Conservation (phyloP, 352 stramenopile species). For the Pseudoperonospora humuli region DNA sequence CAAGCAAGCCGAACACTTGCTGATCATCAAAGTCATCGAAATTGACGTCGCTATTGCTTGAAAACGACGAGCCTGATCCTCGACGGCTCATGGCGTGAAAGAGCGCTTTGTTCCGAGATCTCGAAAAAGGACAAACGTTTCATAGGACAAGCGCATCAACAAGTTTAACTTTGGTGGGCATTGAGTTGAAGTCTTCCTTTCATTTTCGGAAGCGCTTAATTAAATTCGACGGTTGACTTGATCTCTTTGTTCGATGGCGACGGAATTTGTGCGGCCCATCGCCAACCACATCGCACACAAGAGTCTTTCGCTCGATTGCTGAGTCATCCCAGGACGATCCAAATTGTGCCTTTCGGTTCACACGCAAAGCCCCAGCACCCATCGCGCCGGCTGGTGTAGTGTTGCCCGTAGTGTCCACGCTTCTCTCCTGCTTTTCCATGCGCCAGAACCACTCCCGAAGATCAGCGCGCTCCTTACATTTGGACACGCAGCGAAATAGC, state of each 20-base stretch:
- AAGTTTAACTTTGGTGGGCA: conserved; percentile 11
- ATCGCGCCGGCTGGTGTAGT: conserved; percentile 4
- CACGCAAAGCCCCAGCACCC: conserved; percentile 27
- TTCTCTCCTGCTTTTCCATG: conserved; percentile 31
- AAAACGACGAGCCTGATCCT: conserved; percentile 34
- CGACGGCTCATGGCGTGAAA: conserved; percentile 18
- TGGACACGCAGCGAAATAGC: conserved; percentile 59
- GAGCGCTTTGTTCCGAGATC: neutral
- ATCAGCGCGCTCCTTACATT: conserved; percentile 63
- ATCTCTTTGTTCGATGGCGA: conserved; percentile 27
- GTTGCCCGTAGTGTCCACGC: neutral
- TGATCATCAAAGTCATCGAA: conserved; percentile 57
- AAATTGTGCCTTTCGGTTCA: conserved; percentile 73
- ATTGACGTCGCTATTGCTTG: conserved; percentile 47
- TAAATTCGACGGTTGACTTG: conserved; percentile 11
- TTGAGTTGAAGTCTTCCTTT: conserved; percentile 5
- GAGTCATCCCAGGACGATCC: conserved; percentile 71
- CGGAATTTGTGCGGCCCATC: conserved; percentile 31
- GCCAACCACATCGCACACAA: conserved; percentile 55
- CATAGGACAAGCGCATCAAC: neutral
- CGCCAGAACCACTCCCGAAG: conserved; percentile 74
- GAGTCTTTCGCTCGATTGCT: conserved; percentile 69
- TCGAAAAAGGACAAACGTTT: conserved; percentile 10
- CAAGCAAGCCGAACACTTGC: conserved; percentile 47
- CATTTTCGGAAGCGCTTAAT: conserved; percentile 21